Evolutionary conservation across 2,329 filamentous ascomycete genomes (phyloP), one percentile per base, ranked within the genome.

Genomic region (Lecanoromycetidae sp.): DNA sequence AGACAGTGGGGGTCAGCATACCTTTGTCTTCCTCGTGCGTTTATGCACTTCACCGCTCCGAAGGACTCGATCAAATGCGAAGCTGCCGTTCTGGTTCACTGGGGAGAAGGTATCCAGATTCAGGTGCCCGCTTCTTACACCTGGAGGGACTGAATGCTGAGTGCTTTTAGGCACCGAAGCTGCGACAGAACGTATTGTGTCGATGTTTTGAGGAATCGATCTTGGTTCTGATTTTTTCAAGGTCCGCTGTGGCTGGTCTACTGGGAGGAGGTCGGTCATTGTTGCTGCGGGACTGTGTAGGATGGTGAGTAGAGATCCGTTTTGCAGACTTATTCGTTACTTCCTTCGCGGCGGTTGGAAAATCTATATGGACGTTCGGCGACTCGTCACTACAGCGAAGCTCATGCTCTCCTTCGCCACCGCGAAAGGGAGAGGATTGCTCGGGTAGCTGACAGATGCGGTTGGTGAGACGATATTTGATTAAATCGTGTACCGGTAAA

Each of bases 21-120:
- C 86, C 80, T 93, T 94, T 51, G 90, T 96, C 71, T 90, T 94
- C 58, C 88, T 83, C 15, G 87, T 93, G 56, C 90, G 79, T 66
- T 94, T 94, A 60, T 84, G 76, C 32, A 94, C 80, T 56, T 82
- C 83, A 50, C 90, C 88, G 48, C 82, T 80, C 68, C 94, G 96
- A 63, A 96, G 76, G 46, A 96, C 85, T 42, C 87, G 82, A 64
- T 98, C 91, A 60, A 93, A 94, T 60, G 91, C 88, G 63, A 94
- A 98, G 64, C 87, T 91, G 53, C 91, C 91, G 64, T 94, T 88
- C 64, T 94, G 82, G 61, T 90, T 94, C 54, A 96, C 87, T 4
- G 87, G 86, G 25, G 86, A 91, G 59, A 87, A 80, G 13, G 80
- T 72, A 54, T 84, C 79, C 35, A 82, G 61, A 22, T 68, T 70